Evolutionary conservation across 1,284 basidiomycete genomes (phyloP).

Genomic region (Trametes hirsuta): DNA sequence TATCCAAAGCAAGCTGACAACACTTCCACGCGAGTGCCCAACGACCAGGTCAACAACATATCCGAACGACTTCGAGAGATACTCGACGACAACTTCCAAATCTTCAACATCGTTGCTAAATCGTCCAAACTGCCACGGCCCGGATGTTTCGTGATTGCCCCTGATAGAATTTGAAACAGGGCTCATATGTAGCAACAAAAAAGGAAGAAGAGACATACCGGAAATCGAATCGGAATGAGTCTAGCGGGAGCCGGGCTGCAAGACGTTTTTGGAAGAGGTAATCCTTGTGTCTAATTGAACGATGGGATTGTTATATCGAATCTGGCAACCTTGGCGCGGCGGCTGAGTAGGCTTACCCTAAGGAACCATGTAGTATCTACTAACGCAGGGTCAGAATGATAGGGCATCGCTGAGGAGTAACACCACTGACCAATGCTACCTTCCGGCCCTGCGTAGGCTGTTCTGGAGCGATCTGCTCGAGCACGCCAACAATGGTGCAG

Average conservation of each 20-base stretch:
- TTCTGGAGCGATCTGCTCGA: constrained; percentile 61
- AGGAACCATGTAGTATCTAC: constrained; percentile 76
- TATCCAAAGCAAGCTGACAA: constrained; percentile 69
- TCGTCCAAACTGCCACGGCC: constrained; percentile 60
- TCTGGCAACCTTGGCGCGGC: not conserved
- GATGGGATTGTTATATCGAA: not conserved
- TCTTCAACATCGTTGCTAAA: constrained; percentile 66
- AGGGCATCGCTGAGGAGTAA: too few species aligned
- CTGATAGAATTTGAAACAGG: constrained; percentile 37
- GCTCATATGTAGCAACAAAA: not conserved
- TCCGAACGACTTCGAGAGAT: constrained; percentile 58
- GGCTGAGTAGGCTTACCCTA: constrained; percentile 53
- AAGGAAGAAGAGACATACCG: constrained; percentile 50
- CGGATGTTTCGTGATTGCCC: constrained; percentile 75
- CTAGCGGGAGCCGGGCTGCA: constrained; percentile 65
- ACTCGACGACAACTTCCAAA: constrained; percentile 62
- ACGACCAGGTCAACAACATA: constrained; percentile 71
- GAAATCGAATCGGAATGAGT: constrained; percentile 87
- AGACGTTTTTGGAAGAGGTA: constrained; percentile 82
- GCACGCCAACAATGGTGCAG: constrained; percentile 58
- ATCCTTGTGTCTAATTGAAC: constrained; percentile 68
- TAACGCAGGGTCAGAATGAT: not conserved
- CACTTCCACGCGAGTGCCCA: constrained; percentile 73
- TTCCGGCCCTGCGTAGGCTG: constrained; percentile 56
- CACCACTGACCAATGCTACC: constrained; percentile 66